Conservation (phyloP, 164 flowering plant species). For the Litsea cubeba region DNA sequence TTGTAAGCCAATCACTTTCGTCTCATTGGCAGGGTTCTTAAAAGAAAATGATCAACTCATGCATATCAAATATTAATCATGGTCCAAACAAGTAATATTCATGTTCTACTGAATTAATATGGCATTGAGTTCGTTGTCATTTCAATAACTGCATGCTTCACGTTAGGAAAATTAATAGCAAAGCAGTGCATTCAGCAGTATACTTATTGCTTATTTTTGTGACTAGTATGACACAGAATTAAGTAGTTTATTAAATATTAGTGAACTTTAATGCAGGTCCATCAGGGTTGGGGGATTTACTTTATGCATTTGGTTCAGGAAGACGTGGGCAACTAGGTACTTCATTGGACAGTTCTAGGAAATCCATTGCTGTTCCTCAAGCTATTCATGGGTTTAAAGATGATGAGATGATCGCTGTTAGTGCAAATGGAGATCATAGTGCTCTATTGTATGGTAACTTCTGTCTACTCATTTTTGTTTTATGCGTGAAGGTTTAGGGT, state of each 20-base stretch:
- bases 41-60: no score
- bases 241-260: neutral
- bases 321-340: constrained; percentile 85
- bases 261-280: constrained; percentile 26
- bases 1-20: no score
- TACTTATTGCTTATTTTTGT: no score
- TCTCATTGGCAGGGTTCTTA: no score
- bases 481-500: no score
- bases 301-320: constrained; percentile 83
- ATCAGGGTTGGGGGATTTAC: constrained; percentile 21
- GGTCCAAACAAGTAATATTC: no score
- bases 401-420: constrained; percentile 31
- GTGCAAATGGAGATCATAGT: constrained; percentile 96
- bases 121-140: no score
- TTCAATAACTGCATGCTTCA: no score
- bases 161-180: no score
- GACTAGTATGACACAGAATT: neutral
- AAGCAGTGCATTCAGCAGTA: no score
- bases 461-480: neutral
- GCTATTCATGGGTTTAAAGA: constrained; percentile 40
- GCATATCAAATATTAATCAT: no score
- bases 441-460: constrained; percentile 67
- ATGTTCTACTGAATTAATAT: no score
- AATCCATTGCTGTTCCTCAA: constrained; percentile 47
- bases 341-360: constrained; percentile 32